phyloP scores from a whole-genome alignment of 2,329 filamentous ascomycete genomes.

The Colletotrichum tropicicola region DNA sequence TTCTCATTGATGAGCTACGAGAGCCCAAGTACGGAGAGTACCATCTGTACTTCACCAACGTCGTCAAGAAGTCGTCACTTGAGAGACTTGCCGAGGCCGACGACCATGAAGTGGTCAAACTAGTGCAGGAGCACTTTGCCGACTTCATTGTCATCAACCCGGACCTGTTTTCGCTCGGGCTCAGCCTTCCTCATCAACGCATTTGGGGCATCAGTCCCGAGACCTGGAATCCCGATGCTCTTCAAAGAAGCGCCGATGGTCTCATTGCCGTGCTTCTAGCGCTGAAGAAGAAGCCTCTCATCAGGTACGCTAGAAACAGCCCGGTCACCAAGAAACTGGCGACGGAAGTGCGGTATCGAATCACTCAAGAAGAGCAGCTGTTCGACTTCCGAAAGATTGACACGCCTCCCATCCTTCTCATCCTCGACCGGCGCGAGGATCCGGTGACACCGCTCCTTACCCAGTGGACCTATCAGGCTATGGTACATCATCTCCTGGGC shows the following conservation, averaged over 20 bases:
- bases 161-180: slow-evolving; percentile 84
- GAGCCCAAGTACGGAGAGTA: slow-evolving; percentile 99
- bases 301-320: slow-evolving; percentile 93
- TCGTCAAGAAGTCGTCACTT: slow-evolving; percentile 94
- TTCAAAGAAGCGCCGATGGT: slow-evolving; percentile 89
- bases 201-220: slow-evolving; percentile 87
- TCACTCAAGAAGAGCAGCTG: slow-evolving; percentile 94
- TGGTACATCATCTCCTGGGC: slow-evolving; percentile 96
- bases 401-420: slow-evolving; percentile 89
- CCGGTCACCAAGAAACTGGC: slow-evolving; percentile 91
- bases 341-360: slow-evolving; percentile 89
- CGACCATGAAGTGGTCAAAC: slow-evolving; percentile 95
- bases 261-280: slow-evolving; percentile 85
- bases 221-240: slow-evolving; percentile 87
- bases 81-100: slow-evolving; percentile 96
- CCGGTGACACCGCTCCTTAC: slow-evolving; percentile 93
- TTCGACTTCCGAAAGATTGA: slow-evolving; percentile 97
- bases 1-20: slow-evolving; percentile 92
- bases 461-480: slow-evolving; percentile 99
- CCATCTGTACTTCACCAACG: slow-evolving; percentile 96
- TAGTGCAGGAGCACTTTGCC: slow-evolving; percentile 94
- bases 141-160: slow-evolving; percentile 96
- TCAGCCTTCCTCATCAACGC: slow-evolving; percentile 76
- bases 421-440: slow-evolving; percentile 92
- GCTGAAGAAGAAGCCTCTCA: slow-evolving; percentile 95